Base-by-base conservation (phyloP, 148 eudicot genomes). In the Silene latifolia region DNA sequence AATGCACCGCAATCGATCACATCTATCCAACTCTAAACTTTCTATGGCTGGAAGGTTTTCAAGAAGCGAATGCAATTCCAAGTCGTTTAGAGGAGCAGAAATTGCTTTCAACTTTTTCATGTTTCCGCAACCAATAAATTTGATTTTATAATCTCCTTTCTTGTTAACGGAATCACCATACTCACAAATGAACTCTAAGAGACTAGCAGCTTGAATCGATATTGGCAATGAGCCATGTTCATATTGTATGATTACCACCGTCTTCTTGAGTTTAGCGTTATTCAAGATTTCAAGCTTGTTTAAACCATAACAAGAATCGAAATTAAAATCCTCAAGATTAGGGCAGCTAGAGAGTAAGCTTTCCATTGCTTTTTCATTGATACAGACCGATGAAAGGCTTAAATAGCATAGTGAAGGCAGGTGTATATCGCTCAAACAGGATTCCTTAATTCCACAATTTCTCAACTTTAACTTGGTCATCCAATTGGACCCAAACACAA, bases 191-290 rank as follows among this genome's bases (percentile, higher is more conserved):
- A 73, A 61, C 57, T 73, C 23, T 17, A 72, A 32, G 3, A 61
- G 76, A 61, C 20, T 61, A 2, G 57, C 39, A 19, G 39, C 56
- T 20, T 73, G 32, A 61, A 62, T 61, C 67, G 4, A 35, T 20
- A 73, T 44, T 32, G 21, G 67, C 23, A 60, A 63, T 1, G 11
- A 4, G 3, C 32, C 17, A 0, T 73, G 39, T 6, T 18, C 21
- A 62, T 7, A 0, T 4, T 42, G 15, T 19, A 23, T 51, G 44
- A n/a, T n/a, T n/a, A 73, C 7, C 2, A 2, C 21, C 25, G 29
- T 19, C 53, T 73, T 59, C 57, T 60, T 51, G 53, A 61, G 76
- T 61, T 73, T 73, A 21, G 51, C 18, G 5, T 60, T 42, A 42
- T 39, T 57, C 23, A 8, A 20, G n/a, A 73, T 51, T 42, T 73